Percentiles rank a stretch among this genome's conserved stretches.
These are phyloP conservation scores for Petasospora rhodanensis DNA, from an alignment of 1,139 yeast species.

Conservation along the genomic window DNA sequence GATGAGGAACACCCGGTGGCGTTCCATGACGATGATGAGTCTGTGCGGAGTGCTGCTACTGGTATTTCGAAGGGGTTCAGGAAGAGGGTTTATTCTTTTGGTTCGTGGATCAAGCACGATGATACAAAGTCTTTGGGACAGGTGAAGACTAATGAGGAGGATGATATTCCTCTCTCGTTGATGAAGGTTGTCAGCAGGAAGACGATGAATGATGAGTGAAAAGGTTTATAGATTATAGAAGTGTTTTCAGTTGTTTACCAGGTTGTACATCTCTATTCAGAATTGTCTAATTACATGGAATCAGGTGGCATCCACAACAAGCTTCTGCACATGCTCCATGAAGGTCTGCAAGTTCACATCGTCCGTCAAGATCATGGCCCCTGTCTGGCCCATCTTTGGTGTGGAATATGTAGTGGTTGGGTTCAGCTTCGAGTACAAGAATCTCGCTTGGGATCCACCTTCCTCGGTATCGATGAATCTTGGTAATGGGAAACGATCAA, in stretches of 20 bases:
- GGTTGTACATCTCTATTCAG: no score
- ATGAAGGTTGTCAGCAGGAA: constrained; percentile 30
- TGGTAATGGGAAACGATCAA: constrained; percentile 70
- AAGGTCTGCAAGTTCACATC: constrained; percentile 80
- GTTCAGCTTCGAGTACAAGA: constrained; percentile 67
- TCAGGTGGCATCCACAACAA: constrained; percentile 52
- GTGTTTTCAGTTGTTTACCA: no score
- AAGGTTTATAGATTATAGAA: no score
- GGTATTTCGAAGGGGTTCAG: constrained; percentile 28
- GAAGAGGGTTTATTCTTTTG: constrained; percentile 32
- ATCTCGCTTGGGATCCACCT: constrained; percentile 76
- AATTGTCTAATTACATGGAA: no score
- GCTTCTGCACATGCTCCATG: constrained; percentile 70
- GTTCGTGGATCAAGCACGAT: constrained; percentile 26
- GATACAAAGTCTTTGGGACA: constrained; percentile 28
- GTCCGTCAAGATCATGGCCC: constrained; percentile 76
- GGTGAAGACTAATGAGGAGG: constrained; percentile 14
- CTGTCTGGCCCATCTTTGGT: constrained; percentile 19
- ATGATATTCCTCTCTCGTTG: constrained; percentile 33
- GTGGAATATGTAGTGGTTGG: constrained; percentile 60
- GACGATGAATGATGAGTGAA: not conserved
- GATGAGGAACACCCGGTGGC: constrained; percentile 18
- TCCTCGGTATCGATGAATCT: constrained; percentile 71
- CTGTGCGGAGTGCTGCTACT: no score
- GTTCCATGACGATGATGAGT: constrained; percentile 11